phyloP scores from a whole-genome alignment of 768 basidiomycete genomes.

The Cyathus striatus region DNA sequence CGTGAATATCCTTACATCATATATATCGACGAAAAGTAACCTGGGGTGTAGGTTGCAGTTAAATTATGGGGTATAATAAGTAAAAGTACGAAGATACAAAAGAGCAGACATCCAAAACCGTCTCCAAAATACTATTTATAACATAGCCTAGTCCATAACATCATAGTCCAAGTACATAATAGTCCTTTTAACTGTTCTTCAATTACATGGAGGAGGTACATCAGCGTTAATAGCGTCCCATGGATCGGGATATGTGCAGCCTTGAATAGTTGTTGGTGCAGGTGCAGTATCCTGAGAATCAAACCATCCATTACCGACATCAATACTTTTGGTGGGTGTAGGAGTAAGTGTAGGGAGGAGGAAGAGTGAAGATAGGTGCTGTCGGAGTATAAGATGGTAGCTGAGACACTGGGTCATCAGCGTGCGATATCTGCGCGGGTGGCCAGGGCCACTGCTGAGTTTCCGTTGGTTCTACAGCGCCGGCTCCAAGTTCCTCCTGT shows the following conservation, averaged over 20 bases:
- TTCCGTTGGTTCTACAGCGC: slow-evolving; percentile 41
- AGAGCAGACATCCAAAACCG: too few species aligned
- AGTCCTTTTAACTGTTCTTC: too few species aligned
- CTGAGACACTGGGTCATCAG: slow-evolving; percentile 26
- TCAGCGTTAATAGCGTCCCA: slow-evolving; percentile 31
- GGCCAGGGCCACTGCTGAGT: slow-evolving; percentile 53
- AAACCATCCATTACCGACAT: slow-evolving; percentile 51
- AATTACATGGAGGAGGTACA: slow-evolving; percentile 26
- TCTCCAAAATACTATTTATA: too few species aligned
- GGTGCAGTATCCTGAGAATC: slow-evolving; percentile 40
- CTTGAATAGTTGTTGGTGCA: slow-evolving; percentile 43
- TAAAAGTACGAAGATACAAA: too few species aligned
- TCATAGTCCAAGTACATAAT: too few species aligned
- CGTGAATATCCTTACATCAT: too few species aligned
- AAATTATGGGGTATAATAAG: too few species aligned
- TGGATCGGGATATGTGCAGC: slow-evolving; percentile 52
- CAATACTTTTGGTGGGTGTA: slow-evolving; percentile 31
- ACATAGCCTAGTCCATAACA: too few species aligned
- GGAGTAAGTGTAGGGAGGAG: slow-evolving; percentile 34
- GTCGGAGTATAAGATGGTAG: slow-evolving; percentile 70
- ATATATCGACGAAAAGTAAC: too few species aligned
- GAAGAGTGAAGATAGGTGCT: slow-evolving; percentile 54
- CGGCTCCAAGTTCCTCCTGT: slow-evolving; percentile 68
- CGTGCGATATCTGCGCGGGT: slow-evolving; percentile 43
- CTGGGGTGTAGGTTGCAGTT: too few species aligned